Conservation (phyloP, 192 early-diverging fungal species). For the Backusella sp. region DNA sequence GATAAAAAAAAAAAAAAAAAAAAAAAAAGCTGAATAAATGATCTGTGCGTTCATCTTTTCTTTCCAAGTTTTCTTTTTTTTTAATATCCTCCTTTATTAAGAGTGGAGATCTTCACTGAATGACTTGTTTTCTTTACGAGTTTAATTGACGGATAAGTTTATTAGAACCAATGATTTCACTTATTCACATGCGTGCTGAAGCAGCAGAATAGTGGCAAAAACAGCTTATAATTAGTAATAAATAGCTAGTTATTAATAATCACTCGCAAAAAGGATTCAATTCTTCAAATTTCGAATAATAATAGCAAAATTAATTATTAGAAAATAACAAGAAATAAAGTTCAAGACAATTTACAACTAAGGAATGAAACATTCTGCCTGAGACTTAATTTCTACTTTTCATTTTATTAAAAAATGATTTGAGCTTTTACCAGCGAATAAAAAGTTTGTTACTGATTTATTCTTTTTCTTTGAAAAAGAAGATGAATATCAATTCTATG, state of each 20-base stretch:
- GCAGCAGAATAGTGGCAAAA: not conserved
- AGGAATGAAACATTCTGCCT: constrained; percentile 4
- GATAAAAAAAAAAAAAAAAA: not conserved
- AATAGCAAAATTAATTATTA: not conserved
- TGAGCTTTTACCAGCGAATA: not conserved
- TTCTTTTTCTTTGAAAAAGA: not conserved
- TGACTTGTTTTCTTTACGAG: not conserved
- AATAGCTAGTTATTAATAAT: not conserved
- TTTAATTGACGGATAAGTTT: not conserved
- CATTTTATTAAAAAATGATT: not conserved
- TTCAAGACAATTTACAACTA: not conserved
- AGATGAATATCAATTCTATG: not conserved
- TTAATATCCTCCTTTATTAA: not conserved
- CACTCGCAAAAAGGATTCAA: not conserved
- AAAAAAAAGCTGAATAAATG: not conserved
- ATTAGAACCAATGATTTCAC: not conserved
- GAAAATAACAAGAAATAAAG: not conserved
- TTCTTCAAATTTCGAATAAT: not conserved
- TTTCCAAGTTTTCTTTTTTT: not conserved
- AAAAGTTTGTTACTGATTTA: not conserved
- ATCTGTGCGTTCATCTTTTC: not conserved
- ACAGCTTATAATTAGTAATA: not conserved
- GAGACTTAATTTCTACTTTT: not conserved
- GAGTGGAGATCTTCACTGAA: not conserved
- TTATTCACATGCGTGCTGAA: not conserved